Percentiles rank a stretch among this genome's conserved stretches.
These are phyloP conservation scores for Talaromyces proteolyticus DNA, from an alignment of 495 filamentous ascomycete species.

Conservation along the genomic window DNA sequence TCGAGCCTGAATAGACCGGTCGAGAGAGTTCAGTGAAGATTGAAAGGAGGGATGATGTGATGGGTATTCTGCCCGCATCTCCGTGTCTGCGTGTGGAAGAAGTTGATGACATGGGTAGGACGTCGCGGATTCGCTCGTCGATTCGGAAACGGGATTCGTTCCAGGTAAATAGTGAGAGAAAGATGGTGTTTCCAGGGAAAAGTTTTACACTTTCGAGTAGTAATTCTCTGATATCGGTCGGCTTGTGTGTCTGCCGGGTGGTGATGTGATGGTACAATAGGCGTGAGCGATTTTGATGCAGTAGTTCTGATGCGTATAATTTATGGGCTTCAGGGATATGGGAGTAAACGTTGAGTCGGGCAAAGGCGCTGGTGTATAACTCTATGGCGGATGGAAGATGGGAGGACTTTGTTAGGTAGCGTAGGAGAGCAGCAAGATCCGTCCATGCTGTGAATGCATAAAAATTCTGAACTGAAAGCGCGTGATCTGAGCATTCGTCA, in stretches of 20 bases:
- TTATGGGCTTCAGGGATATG: constrained; percentile 28
- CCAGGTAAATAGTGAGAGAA: constrained; percentile 67
- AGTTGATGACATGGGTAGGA: constrained; percentile 45
- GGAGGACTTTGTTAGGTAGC: constrained; percentile 47
- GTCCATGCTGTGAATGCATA: constrained; percentile 45
- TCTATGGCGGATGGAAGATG: constrained; percentile 34
- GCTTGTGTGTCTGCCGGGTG: constrained; percentile 53
- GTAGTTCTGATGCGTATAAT: constrained; percentile 39
- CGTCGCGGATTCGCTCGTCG: constrained; percentile 62
- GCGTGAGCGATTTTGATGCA: constrained; percentile 61
- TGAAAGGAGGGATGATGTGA: constrained; percentile 50
- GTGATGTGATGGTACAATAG: constrained; percentile 63
- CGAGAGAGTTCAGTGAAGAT: constrained; percentile 59
- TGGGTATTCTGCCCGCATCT: constrained; percentile 48
- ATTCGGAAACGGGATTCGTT: constrained; percentile 62
- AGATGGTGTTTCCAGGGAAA: constrained; percentile 75
- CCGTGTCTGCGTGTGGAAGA: constrained; percentile 11
- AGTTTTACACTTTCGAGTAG: constrained; percentile 50
- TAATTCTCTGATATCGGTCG: constrained; percentile 51
- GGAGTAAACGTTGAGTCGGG: constrained; percentile 27
- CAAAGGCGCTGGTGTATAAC: constrained; percentile 43
- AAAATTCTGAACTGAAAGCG: constrained; percentile 41
- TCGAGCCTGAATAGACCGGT: constrained; percentile 39
- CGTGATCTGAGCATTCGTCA: constrained; percentile 47
- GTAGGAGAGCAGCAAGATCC: constrained; percentile 56